phyloP scores from a whole-genome alignment of 495 filamentous ascomycete species.

The Neurospora tetraspora region DNA sequence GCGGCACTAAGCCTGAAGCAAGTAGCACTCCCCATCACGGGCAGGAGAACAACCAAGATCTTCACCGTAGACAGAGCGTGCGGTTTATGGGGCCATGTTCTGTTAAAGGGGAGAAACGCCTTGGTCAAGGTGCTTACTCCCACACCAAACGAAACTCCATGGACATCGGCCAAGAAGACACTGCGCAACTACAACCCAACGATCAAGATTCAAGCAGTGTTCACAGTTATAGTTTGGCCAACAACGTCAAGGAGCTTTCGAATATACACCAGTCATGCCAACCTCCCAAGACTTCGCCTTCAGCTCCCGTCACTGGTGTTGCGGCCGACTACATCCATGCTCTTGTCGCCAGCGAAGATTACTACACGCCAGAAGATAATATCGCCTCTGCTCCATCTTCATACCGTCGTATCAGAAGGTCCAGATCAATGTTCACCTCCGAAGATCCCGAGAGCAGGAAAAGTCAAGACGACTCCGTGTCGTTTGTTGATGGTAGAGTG shows the following conservation, averaged over 20 bases:
- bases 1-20: not conserved
- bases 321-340: constrained; percentile 25
- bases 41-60: constrained; percentile 7
- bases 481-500: not conserved
- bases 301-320: constrained; percentile 8
- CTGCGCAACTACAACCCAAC: not conserved
- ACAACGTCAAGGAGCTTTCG: not conserved
- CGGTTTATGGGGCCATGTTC: constrained; percentile 41
- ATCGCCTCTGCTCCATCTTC: constrained; percentile 60
- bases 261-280: not conserved
- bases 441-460: constrained; percentile 23
- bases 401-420: constrained; percentile 61
- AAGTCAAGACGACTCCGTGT: constrained; percentile 3
- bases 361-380: constrained; percentile 49
- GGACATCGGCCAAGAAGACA: not conserved
- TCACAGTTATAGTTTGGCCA: not conserved
- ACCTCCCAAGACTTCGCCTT: constrained; percentile 9
- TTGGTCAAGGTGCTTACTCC: not conserved
- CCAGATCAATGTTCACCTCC: constrained; percentile 60
- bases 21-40: not conserved
- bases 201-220: constrained; percentile 3
- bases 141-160: not conserved
- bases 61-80: constrained; percentile 41
- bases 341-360: constrained; percentile 30
- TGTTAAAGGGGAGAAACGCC: constrained; percentile 12